Conservation (phyloP, 805 yeast genomes). For the Sugiyamaella floridensis region DNA sequence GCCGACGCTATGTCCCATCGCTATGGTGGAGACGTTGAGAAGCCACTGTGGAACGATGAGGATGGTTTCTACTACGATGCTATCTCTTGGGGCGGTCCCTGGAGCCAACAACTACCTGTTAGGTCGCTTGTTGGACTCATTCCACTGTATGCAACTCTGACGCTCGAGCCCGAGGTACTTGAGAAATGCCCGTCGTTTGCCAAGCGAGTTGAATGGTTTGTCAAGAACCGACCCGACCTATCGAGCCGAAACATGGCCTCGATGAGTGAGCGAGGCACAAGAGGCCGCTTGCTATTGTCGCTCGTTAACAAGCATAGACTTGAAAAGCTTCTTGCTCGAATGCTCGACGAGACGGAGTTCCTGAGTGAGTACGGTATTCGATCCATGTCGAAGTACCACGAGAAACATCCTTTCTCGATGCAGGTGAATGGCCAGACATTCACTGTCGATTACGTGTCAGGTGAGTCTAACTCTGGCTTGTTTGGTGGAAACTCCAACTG, state of each 20-base stretch:
- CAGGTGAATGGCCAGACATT: conserved; percentile 69
- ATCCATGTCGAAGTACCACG: conserved; percentile 80
- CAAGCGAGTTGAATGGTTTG: conserved; percentile 77
- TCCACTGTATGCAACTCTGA: conserved; percentile 82
- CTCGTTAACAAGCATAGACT: conserved; percentile 77
- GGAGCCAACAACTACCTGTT: conserved; percentile 65
- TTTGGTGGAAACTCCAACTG: conserved; percentile 96
- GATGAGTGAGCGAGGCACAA: conserved; percentile 69
- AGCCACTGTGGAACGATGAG: conserved; percentile 81
- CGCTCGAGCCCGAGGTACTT: conserved; percentile 77
- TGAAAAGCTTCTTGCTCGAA: conserved; percentile 61
- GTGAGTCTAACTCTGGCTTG: conserved; percentile 86
- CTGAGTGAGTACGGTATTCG: conserved; percentile 80
- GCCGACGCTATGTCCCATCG: conserved; percentile 88
- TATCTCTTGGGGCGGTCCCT: conserved; percentile 69
- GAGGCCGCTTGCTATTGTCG: conserved; percentile 72
- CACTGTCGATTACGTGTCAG: conserved; percentile 69
- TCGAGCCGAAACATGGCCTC: conserved; percentile 82
- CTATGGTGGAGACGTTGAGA: conserved; percentile 41
- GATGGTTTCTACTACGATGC: conserved; percentile 89
- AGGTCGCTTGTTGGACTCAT: conserved; percentile 86
- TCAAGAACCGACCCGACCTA: conserved; percentile 58
- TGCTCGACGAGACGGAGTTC: conserved; percentile 84
- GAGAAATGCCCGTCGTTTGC: conserved; percentile 75
- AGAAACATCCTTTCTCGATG: conserved; percentile 77